A percentile compares a stretch with the other conserved stretches of the same genome.
Evolutionary conservation across 345 rosid species (phyloP).

Genomic region (Dipteronia dyeriana): DNA sequence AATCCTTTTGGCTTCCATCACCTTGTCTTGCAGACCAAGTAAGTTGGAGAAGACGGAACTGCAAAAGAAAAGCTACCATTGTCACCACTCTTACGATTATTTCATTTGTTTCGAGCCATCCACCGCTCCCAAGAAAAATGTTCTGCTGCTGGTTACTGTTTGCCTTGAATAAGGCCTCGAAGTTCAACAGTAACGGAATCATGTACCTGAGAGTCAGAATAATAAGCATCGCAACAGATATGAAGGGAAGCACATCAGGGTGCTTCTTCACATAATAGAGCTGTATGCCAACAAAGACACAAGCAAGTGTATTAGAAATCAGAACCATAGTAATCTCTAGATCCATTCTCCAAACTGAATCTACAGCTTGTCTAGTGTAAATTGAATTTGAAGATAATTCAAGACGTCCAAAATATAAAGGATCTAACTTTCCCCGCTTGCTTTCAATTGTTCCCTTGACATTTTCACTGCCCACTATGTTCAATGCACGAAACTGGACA

Average conservation of each 20-base stretch:
- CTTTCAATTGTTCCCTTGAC: conserved; percentile 74
- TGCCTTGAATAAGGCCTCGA: conserved; percentile 63
- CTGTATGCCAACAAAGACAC: conserved; percentile 70
- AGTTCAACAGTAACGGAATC: conserved; percentile 77
- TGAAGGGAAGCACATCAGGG: conserved; percentile 66
- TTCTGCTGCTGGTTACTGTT: conserved; percentile 51
- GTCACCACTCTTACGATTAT: conserved; percentile 77
- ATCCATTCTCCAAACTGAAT: conserved; percentile 90
- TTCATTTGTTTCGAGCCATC: conserved; percentile 88
- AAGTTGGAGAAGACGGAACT: conserved; percentile 76
- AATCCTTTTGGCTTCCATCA: conserved; percentile 33
- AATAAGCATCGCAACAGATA: conserved; percentile 63
- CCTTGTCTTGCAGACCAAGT: conserved; percentile 64
- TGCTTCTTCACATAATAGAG: conserved; percentile 74
- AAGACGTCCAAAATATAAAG: conserved; percentile 60
- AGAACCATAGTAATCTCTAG: conserved; percentile 78
- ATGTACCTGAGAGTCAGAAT: conserved; percentile 73
- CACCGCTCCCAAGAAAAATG: conserved; percentile 62
- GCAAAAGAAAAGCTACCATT: conserved; percentile 81
- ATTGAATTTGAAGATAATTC: conserved; percentile 60
- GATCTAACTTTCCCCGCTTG: conserved; percentile 55
- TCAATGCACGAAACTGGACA: conserved; percentile 57
- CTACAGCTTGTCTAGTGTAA: conserved; percentile 55
- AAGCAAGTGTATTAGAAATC: conserved; percentile 69
- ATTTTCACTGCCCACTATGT: conserved; percentile 44